phyloP scores from a whole-genome alignment of 2,329 filamentous ascomycete species.

The Cytospora paraplurivora region DNA sequence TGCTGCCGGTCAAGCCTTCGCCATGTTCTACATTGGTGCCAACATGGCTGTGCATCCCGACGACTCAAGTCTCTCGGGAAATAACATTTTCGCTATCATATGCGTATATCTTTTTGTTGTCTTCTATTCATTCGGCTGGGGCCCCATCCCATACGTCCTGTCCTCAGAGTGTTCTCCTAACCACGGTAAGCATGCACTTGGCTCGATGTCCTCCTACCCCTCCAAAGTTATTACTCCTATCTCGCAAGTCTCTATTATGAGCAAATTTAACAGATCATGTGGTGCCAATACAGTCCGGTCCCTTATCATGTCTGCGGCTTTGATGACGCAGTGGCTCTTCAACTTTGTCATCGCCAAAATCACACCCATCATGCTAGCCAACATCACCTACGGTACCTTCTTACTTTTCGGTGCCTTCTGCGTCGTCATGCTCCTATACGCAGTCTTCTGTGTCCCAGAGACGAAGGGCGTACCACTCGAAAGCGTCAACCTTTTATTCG shows the following conservation, averaged over 20 bases:
- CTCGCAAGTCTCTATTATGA: neutral
- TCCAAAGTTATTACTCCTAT: neutral
- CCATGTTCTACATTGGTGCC: constrained; percentile 47
- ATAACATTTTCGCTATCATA: constrained; percentile 50
- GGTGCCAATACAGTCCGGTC: constrained; percentile 28
- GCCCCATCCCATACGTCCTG: constrained; percentile 34
- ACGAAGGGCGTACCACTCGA: constrained; percentile 55
- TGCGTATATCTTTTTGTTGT: constrained; percentile 46
- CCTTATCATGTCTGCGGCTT: constrained; percentile 32
- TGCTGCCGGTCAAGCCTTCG: constrained; percentile 42
- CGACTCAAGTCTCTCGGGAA: constrained; percentile 40
- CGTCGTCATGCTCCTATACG: constrained; percentile 48
- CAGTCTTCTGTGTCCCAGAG: constrained; percentile 54
- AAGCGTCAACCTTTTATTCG: constrained; percentile 26
- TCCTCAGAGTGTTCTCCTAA: constrained; percentile 34
- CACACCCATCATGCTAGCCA: constrained; percentile 45
- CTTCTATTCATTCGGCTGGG: constrained; percentile 39
- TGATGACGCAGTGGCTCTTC: constrained; percentile 40
- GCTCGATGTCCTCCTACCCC: no score
- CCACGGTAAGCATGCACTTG: constrained; percentile 22
- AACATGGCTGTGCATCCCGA: constrained; percentile 36
- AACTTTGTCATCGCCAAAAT: constrained; percentile 45
- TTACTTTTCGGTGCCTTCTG: constrained; percentile 55
- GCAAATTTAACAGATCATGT: neutral
- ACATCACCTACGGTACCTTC: constrained; percentile 52